phyloP scores from a whole-genome alignment of 1,284 basidiomycete species.

The Ustilago nuda region DNA sequence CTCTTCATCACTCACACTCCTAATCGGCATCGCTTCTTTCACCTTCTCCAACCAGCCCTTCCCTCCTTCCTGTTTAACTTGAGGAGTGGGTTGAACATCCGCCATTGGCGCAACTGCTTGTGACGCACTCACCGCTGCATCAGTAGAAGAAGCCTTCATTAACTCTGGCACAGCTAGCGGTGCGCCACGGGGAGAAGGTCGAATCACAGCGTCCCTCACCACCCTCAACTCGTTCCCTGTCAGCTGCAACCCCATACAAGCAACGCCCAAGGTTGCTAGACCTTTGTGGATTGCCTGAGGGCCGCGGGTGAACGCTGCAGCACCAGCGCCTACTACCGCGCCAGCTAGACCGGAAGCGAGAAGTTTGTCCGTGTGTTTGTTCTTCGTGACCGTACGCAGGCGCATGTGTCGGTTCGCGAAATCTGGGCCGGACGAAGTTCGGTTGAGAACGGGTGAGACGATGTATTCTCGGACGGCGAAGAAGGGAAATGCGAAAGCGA shows the following conservation, averaged over 20 bases:
- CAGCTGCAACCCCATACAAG: conserved; percentile 40
- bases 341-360: conserved; percentile 38
- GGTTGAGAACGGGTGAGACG: conserved; percentile 35
- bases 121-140: conserved; percentile 11
- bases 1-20: conserved; percentile 53
- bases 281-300: conserved; percentile 30
- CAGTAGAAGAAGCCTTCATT: background rate
- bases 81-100: conserved; percentile 12
- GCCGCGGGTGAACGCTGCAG: conserved; percentile 25
- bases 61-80: background rate
- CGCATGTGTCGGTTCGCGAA: conserved; percentile 34
- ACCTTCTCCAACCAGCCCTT: conserved; percentile 30
- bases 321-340: conserved; percentile 39
- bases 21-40: conserved; percentile 36
- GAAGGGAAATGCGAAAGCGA: conserved; percentile 51
- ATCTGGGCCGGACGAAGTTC: conserved; percentile 39
- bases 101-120: conserved; percentile 13
- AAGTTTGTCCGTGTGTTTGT: conserved; percentile 40
- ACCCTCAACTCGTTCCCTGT: conserved; percentile 47
- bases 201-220: conserved; percentile 24
- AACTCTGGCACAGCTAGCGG: conserved; percentile 1
- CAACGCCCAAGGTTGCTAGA: conserved; percentile 34
- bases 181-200: conserved; percentile 4
- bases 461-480: conserved; percentile 50
- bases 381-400: conserved; percentile 12